A percentile compares a stretch with the other conserved stretches of the same genome.
Conservation (phyloP, 2,329 filamentous ascomycete genomes). For the Volutella citrinella region DNA sequence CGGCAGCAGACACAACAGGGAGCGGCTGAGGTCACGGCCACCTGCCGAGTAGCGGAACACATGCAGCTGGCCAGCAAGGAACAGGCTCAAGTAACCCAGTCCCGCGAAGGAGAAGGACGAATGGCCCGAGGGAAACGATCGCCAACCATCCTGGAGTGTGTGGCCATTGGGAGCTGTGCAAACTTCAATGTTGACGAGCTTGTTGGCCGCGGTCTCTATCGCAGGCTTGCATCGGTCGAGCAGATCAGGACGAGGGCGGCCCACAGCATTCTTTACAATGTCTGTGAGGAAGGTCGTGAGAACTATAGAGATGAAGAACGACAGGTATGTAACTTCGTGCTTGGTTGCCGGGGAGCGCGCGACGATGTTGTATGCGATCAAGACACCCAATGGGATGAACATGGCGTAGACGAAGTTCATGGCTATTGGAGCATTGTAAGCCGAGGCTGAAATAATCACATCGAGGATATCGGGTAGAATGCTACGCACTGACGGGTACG, state of each 20-base stretch:
- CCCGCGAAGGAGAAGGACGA: constrained; percentile 77
- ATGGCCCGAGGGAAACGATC: constrained; percentile 80
- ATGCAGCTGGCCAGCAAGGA: constrained; percentile 64
- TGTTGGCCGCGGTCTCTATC: constrained; percentile 42
- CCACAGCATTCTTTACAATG: constrained; percentile 84
- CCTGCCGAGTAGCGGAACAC: constrained; percentile 47
- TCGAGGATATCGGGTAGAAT: neutral
- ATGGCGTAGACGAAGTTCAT: constrained; percentile 80
- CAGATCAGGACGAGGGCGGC: constrained; percentile 64
- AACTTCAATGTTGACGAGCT: constrained; percentile 62
- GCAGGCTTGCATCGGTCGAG: constrained; percentile 76
- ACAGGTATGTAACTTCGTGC: constrained; percentile 79
- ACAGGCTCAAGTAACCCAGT: constrained; percentile 70
- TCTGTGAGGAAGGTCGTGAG: constrained; percentile 84
- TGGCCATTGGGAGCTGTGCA: constrained; percentile 71
- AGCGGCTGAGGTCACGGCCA: constrained; percentile 51
- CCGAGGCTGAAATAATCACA: neutral
- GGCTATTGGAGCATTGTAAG: constrained; percentile 31
- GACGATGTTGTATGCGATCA: constrained; percentile 64
- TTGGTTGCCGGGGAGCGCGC: constrained; percentile 69
- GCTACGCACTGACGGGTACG: constrained; percentile 68
- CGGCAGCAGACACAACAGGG: constrained; percentile 56
- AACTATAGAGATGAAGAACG: constrained; percentile 72
- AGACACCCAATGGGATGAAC: constrained; percentile 63
- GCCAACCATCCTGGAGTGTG: constrained; percentile 76